phyloP scores from a whole-genome alignment of 805 yeast species.

The Cyberlindnera veronae region DNA sequence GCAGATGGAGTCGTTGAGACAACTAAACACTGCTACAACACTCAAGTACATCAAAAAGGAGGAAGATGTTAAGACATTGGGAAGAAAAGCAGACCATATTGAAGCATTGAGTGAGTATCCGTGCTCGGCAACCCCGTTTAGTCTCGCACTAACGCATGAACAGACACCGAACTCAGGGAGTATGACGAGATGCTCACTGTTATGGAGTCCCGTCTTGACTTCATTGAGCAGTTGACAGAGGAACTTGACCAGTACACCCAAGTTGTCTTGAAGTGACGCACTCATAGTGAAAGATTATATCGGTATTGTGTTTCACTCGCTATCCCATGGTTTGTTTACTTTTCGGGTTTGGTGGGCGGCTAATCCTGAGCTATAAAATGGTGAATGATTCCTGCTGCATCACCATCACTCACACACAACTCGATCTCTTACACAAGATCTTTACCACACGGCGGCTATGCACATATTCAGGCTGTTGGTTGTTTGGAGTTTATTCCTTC shows the following conservation, averaged over 20 bases:
- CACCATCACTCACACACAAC: background rate
- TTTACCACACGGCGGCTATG: constrained; percentile 2
- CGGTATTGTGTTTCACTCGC: background rate
- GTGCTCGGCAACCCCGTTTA: background rate
- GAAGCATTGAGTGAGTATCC: constrained; percentile 17
- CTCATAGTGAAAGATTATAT: background rate
- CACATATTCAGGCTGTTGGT: constrained; percentile 3
- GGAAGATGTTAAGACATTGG: constrained; percentile 33
- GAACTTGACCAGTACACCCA: constrained; percentile 20
- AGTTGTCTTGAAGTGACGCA: background rate
- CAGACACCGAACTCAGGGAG: constrained; percentile 29
- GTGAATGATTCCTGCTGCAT: background rate
- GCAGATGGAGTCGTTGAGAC: constrained; percentile 47
- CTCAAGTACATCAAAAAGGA: constrained; percentile 48
- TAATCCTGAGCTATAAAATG: constrained; percentile 7
- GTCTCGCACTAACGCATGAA: constrained; percentile 2
- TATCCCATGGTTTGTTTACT: background rate
- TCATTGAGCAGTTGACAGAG: constrained; percentile 17
- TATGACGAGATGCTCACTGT: constrained; percentile 8
- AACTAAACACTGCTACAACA: constrained; percentile 56
- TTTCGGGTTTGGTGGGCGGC: no score
- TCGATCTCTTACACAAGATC: background rate
- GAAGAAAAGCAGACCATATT: constrained; percentile 20
- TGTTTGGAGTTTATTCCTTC: background rate
- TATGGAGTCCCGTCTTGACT: constrained; percentile 17